Percentiles rank a stretch among this genome's conserved stretches.
Evolutionary conservation across 2,329 filamentous ascomycete species (phyloP).

Genomic region (Fusarium beomiforme): DNA sequence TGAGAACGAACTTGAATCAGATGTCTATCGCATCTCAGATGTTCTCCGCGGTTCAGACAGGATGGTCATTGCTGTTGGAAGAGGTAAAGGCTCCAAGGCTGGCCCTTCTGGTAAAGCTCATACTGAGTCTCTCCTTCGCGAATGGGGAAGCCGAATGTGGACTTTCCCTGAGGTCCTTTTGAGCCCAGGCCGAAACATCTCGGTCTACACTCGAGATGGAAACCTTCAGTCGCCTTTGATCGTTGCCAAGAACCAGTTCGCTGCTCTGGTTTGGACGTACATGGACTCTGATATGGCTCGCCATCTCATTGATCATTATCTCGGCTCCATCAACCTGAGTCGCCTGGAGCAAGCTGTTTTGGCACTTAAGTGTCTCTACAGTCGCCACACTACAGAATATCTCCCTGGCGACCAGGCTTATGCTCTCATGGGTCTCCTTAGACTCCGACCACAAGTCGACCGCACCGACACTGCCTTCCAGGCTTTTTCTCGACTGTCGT

Average conservation of each 20-base stretch:
- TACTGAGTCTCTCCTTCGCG: slow-evolving; percentile 38
- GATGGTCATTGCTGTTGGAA: slow-evolving; percentile 41
- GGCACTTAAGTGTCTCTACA: slow-evolving; percentile 46
- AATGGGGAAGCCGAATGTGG: slow-evolving; percentile 45
- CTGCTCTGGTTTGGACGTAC: slow-evolving; percentile 44
- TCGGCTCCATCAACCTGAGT: slow-evolving; percentile 46
- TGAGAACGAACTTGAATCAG: slow-evolving; percentile 36
- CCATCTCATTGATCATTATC: slow-evolving; percentile 49
- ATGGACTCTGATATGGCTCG: slow-evolving; percentile 43
- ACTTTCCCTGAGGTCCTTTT: slow-evolving; percentile 44
- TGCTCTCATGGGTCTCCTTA: slow-evolving; percentile 50
- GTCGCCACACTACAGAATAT: slow-evolving; percentile 37
- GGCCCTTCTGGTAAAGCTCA: slow-evolving; percentile 21
- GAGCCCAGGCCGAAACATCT: slow-evolving; percentile 36
- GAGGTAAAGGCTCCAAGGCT: slow-evolving; percentile 20
- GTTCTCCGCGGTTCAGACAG: slow-evolving; percentile 40
- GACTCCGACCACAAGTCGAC: slow-evolving; percentile 47
- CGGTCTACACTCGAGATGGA: slow-evolving; percentile 40
- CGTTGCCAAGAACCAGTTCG: slow-evolving; percentile 48
- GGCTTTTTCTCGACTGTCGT: slow-evolving; percentile 49
- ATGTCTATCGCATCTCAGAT: slow-evolving; percentile 42
- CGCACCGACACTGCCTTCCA: slow-evolving; percentile 48
- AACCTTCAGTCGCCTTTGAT: slow-evolving; percentile 29
- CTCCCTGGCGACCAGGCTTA: slow-evolving; percentile 48
- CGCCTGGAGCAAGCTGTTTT: slow-evolving; percentile 47